These are phyloP conservation scores for Hypoxylon sp. DNA, from an alignment of 2,329 filamentous ascomycete species.

Conservation along the genomic window DNA sequence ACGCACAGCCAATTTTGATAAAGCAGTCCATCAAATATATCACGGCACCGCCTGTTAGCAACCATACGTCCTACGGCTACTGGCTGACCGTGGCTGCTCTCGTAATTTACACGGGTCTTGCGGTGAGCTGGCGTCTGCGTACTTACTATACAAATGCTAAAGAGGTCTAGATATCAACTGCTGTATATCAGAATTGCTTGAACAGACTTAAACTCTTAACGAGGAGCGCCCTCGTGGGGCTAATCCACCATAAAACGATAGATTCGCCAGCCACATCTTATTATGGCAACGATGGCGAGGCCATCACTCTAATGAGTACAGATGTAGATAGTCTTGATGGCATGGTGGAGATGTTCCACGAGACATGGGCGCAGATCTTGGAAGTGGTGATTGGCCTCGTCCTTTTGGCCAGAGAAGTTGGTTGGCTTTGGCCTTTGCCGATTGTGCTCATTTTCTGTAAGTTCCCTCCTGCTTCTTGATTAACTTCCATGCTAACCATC, in stretches of 20 bases:
- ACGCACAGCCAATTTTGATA: constrained; percentile 55
- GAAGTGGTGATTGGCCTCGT: constrained; percentile 55
- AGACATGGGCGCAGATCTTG: constrained; percentile 55
- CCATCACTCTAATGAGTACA: constrained; percentile 55
- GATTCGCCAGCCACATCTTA: constrained; percentile 20
- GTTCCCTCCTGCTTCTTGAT: background rate
- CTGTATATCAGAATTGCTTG: constrained; percentile 48
- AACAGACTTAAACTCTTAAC: constrained; percentile 51
- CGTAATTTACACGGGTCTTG: constrained; percentile 52
- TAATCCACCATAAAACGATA: constrained; percentile 52
- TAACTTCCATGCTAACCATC: constrained; percentile 1
- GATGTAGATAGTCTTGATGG: constrained; percentile 53
- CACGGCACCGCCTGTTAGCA: constrained; percentile 6
- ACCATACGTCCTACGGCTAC: background rate
- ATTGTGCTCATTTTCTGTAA: constrained; percentile 55
- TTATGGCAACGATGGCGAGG: constrained; percentile 47
- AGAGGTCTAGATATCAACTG: constrained; percentile 46
- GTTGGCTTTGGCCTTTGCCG: constrained; percentile 57
- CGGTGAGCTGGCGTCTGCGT: constrained; percentile 45
- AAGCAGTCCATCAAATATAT: constrained; percentile 51
- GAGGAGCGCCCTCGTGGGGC: constrained; percentile 50
- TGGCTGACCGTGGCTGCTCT: constrained; percentile 50
- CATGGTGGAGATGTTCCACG: constrained; percentile 54
- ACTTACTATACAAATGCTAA: too few species aligned
- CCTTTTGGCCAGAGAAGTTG: constrained; percentile 54